These are phyloP conservation scores for Crithidia brevicula DNA, from an alignment of 208 protist species.

Conservation along the genomic window DNA sequence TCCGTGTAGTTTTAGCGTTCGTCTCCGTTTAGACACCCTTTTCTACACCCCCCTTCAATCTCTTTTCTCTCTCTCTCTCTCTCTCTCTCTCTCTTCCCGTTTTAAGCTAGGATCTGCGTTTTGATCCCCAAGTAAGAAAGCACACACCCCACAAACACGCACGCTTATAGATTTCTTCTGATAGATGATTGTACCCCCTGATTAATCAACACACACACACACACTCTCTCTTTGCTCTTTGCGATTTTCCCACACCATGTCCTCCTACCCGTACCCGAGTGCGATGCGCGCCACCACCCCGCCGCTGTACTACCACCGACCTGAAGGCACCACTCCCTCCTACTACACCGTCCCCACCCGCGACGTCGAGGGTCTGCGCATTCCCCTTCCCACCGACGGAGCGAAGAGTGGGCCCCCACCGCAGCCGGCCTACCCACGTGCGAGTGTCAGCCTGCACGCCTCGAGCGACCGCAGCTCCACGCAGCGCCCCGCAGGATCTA, in stretches of 20 bases:
- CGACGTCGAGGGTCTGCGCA: slow-evolving; percentile 23
- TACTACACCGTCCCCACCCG: slow-evolving; percentile 47
- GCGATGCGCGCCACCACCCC: slow-evolving; percentile 61
- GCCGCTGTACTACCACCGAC: slow-evolving; percentile 69
- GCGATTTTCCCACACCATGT: slow-evolving; percentile 25
- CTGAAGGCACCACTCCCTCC: slow-evolving; percentile 47
- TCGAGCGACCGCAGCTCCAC: slow-evolving; percentile 19
- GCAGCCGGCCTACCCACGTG: slow-evolving; percentile 4
- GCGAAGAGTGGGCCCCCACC: neutral
- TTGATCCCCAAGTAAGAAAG: no score
- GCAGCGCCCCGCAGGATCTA: slow-evolving; percentile 14
- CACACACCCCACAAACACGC: neutral
- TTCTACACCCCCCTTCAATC: neutral
- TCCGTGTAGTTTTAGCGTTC: no score
- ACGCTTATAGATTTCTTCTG: neutral
- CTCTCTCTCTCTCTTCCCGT: neutral
- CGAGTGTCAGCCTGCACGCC: slow-evolving; percentile 2
- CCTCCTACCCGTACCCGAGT: slow-evolving; percentile 27
- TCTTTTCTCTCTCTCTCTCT: slow-evolving; percentile 2
- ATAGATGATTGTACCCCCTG: neutral
- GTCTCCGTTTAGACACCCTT: neutral
- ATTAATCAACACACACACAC: no score
- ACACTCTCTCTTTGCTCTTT: slow-evolving; percentile 4
- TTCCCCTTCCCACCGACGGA: slow-evolving; percentile 20
- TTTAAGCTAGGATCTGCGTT: no score